A percentile compares a stretch with the other conserved stretches of the same genome.
These are phyloP conservation scores for Exophiala mesophila DNA, from an alignment of 2,329 filamentous ascomycete species.

Conservation along the genomic window DNA sequence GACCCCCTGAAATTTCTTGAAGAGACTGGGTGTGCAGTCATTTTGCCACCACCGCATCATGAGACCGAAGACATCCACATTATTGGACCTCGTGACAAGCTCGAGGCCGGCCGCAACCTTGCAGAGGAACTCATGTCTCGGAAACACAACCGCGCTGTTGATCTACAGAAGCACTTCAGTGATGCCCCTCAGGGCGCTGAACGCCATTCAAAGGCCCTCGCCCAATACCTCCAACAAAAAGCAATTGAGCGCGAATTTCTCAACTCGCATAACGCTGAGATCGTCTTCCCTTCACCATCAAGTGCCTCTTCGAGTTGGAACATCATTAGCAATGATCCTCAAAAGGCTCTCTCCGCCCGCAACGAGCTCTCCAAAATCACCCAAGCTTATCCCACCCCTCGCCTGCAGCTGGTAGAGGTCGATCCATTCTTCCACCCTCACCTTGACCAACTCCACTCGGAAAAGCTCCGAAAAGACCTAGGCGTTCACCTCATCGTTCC, in stretches of 20 bases:
- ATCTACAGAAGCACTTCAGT: conserved; percentile 73
- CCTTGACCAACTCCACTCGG: conserved; percentile 37
- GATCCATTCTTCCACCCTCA: conserved; percentile 48
- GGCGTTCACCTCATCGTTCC: conserved; percentile 47
- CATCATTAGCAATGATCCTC: conserved; percentile 78
- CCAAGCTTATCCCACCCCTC: conserved; percentile 44
- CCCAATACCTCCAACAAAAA: conserved; percentile 78
- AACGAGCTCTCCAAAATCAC: conserved; percentile 47
- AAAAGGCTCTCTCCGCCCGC: conserved; percentile 57
- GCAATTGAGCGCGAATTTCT: conserved; percentile 79
- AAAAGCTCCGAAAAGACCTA: conserved; percentile 38
- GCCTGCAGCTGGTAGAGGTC: conserved; percentile 41
- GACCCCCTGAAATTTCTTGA: conserved; percentile 80
- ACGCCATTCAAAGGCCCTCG: conserved; percentile 76
- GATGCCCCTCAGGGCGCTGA: conserved; percentile 68
- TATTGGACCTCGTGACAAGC: conserved; percentile 69
- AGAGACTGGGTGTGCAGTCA: conserved; percentile 83
- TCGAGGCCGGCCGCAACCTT: conserved; percentile 71
- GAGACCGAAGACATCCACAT: conserved; percentile 81
- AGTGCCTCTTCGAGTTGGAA: conserved; percentile 64
- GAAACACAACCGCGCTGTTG: conserved; percentile 79
- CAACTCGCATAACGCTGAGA: conserved; percentile 73
- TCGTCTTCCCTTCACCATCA: conserved; percentile 64
- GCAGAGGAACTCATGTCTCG: conserved; percentile 83
- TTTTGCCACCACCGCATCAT: conserved; percentile 69